Evolutionary conservation across 257 asterid genomes (phyloP).

Genomic region (Solanum etuberosum): DNA sequence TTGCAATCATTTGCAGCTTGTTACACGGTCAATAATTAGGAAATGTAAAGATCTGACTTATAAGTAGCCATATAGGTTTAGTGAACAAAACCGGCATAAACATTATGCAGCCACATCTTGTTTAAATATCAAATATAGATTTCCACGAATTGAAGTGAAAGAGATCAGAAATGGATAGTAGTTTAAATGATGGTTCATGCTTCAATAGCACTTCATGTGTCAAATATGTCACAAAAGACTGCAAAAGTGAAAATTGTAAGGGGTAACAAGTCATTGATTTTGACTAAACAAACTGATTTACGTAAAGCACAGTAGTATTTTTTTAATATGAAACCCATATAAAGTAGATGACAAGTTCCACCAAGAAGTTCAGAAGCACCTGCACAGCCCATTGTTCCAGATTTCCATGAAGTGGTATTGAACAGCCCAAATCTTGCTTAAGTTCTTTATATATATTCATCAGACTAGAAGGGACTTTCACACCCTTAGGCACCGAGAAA

Average conservation of each 20-base stretch:
- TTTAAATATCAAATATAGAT: background rate
- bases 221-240: background rate
- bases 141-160: background rate
- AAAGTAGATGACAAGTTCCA: constrained; percentile 2
- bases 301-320: background rate
- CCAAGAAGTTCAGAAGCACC: constrained; percentile 26
- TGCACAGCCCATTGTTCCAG: constrained; percentile 91
- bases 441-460: constrained; percentile 86
- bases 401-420: constrained; percentile 74
- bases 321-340: background rate
- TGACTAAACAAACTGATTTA: background rate
- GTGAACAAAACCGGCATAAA: background rate
- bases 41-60: background rate
- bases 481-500: constrained; percentile 79
- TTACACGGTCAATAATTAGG: background rate
- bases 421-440: constrained; percentile 69
- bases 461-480: constrained; percentile 88
- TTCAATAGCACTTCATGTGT: background rate
- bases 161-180: background rate
- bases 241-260: background rate
- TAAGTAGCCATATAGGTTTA: background rate
- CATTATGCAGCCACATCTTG: background rate
- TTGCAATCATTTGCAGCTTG: background rate
- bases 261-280: background rate
- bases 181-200: background rate